Base-by-base conservation (phyloP, 768 basidiomycete species). In the Lactarius quietus region DNA sequence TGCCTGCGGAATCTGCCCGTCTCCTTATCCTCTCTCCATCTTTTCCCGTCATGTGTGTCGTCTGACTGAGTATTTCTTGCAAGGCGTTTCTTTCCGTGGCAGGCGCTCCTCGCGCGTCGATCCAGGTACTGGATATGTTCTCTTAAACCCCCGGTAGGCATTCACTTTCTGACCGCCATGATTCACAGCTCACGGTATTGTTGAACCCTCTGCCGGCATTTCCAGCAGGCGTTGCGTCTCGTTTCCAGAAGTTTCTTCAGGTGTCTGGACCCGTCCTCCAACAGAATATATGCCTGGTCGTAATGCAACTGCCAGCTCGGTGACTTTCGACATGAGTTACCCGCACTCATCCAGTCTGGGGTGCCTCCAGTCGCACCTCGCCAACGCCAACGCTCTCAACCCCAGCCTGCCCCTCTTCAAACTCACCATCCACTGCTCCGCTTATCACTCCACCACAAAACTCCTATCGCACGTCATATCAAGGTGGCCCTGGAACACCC, bases 161-260 rank as follows among this genome's bases (percentile, higher is more conserved):
- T 51, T 48, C 45, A 28, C 23, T 45, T 38, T 17, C 18, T 41
- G 43, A 57, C 54, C 17, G 3, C 15, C n/a, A 18, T 23, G 15
- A 36, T 54, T 15, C 48, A 28, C 31, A 20, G 43, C 58, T 20
- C 28, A 45, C 57, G 60, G 53, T 28, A 52, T 28, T 31, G 14
- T 39, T 17, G 28, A 41, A 48, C 39, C 35, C 1, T 54, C 31
- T 23, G 7, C 43, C 20, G 29, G 28, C 57, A 54, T 55, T 20
- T 54, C 43, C 7, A 59, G 38, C 28, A 52, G 33, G 29, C 62
- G 53, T 38, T 3, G 28, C n/a, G 7, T 55, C 29, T 14, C 20
- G 43, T 0, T 70, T 69, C 58, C 69, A 70, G 67, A 70, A 68
- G 15, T 15, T 62, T 65, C 69, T 20, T 3, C 23, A 8, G 36